Evolutionary conservation across 176 grass and related monocot genomes (phyloP), one percentile per base, ranked within the genome.

Genomic region (Musa itinerans): DNA sequence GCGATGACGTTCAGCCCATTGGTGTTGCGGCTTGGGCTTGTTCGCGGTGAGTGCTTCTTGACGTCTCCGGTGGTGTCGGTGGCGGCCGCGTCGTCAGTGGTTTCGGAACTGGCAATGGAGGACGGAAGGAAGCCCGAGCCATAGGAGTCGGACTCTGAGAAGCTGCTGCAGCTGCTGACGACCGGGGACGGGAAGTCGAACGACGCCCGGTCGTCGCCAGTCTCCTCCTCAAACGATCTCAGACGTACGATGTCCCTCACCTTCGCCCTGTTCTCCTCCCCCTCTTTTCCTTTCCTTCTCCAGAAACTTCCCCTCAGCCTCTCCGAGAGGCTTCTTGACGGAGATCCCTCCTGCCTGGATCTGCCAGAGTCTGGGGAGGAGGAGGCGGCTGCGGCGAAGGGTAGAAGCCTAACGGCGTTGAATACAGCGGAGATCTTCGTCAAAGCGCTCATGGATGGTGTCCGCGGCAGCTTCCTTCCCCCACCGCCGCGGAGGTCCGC

Each of bases 281-380:
- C 54, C 13, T 53, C 65, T 52, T 74, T 62, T 34, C 19, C 73
- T 27, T 64, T 64, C 53, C 77, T 84, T 48, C 54, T 74, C 88
- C 86, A 93, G 78, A 97, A 82, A 29, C 87, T 68, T 50, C 81
- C 82, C 6, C 53, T 86, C 57, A 98, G 71, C 24, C 91, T 80
- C 64, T 77, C 87, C 24, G 90, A 98, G 43, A 93, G 76, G 81
- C 68, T 91, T 76, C 86, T 87, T 2, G 94, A 83, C 19, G 93
- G 74, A 62, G 73, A 76, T 1, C 82, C 71, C 59, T 84, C 77
- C 27, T 79, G 70, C 24, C 54, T 84, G 8, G 68, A 55, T 12
- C 72, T 13, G 22, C 63, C 14, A 48, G 4, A 10, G 43, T 10
- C 14, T 23, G 65, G 53, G 9, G 65, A 10, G 22, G 65, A 29